phyloP scores from a whole-genome alignment of 2,329 filamentous ascomycete species.

The Ophiostoma tasmaniense region DNA sequence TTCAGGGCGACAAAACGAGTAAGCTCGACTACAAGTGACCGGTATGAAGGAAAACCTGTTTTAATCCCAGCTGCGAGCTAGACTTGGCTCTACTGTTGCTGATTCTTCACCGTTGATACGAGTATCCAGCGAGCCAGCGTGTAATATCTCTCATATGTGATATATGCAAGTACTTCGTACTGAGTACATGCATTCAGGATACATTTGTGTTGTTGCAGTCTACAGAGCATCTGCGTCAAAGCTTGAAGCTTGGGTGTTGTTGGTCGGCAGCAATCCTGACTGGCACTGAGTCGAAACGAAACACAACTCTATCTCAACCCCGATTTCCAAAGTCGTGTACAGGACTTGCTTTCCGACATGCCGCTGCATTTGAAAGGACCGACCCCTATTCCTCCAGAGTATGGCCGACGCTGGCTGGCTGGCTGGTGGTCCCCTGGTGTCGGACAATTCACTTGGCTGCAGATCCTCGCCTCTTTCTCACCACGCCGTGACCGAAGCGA shows the following conservation, averaged over 20 bases:
- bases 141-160: too few species aligned
- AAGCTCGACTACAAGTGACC: neutral
- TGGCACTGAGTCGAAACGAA: neutral
- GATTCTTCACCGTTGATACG: neutral
- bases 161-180: too few species aligned
- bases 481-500: neutral
- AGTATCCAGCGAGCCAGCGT: neutral
- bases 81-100: neutral
- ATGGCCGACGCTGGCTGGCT: neutral
- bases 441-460: neutral
- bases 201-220: too few species aligned
- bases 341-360: neutral
- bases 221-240: neutral
- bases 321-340: neutral
- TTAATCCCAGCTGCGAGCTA: neutral
- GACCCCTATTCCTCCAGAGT: neutral
- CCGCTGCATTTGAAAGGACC: neutral
- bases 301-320: neutral
- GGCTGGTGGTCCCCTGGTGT: too few species aligned
- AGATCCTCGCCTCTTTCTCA: neutral
- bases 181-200: too few species aligned
- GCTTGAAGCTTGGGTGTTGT: neutral
- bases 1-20: neutral
- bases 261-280: neutral
- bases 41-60: slow-evolving; percentile 2